Percentiles rank a stretch among this genome's conserved stretches.
Conservation (phyloP, 1,284 basidiomycete species). For the Ustilago trichophora region DNA sequence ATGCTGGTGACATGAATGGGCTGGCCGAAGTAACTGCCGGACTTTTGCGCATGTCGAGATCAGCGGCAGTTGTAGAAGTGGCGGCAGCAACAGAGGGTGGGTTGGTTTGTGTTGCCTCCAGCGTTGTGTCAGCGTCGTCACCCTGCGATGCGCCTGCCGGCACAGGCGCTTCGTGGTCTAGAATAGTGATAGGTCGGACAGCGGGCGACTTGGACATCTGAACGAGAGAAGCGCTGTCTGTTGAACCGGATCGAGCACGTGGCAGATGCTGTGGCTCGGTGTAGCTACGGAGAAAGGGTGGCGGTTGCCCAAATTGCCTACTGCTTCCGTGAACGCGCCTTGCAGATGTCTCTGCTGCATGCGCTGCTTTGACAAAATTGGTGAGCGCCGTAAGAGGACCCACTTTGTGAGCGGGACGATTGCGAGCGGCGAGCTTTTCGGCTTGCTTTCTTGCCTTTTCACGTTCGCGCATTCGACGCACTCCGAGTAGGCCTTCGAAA, state of each 20-base stretch:
- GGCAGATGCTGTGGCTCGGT: constrained; percentile 17
- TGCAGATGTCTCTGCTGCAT: constrained; percentile 54
- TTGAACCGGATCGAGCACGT: constrained; percentile 5
- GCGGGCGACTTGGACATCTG: constrained; percentile 1
- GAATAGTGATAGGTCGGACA: background rate
- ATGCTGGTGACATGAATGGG: constrained; percentile 22
- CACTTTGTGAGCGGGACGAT: constrained; percentile 61
- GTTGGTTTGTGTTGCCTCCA: background rate
- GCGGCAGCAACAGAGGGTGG: background rate
- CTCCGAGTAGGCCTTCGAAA: constrained; percentile 55
- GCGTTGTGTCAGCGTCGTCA: background rate
- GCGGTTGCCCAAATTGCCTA: constrained; percentile 10
- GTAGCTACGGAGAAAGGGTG: constrained; percentile 26
- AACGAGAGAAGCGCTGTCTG: background rate
- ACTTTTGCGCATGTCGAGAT: constrained; percentile 16
- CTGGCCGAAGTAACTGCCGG: constrained; percentile 18
- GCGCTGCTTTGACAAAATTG: constrained; percentile 64
- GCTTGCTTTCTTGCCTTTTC: constrained; percentile 52
- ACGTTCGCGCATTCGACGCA: constrained; percentile 58
- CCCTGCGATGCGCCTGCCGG: too few relatives aligned
- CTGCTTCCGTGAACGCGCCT: constrained; percentile 8
- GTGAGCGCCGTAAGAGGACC: constrained; percentile 57
- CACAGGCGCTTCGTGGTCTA: too few relatives aligned
- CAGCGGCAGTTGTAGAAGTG: background rate
- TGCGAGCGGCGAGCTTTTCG: constrained; percentile 52